These are phyloP conservation scores for Ophiostoma piceae DNA, from an alignment of 2,329 filamentous ascomycete species.

Conservation along the genomic window DNA sequence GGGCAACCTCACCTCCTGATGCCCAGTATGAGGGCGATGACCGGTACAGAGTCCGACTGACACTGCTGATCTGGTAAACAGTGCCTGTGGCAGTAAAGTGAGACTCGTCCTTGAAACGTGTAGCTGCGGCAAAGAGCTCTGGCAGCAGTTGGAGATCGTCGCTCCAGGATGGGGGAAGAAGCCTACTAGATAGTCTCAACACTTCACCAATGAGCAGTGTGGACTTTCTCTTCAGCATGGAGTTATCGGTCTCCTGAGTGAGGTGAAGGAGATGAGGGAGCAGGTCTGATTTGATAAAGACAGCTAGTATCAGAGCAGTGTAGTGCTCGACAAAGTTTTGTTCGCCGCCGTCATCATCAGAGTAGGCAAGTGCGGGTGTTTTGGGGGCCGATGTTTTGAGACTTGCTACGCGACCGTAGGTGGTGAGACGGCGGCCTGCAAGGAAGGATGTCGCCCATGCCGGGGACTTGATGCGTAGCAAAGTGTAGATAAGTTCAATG, in stretches of 20 bases:
- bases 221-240: slow-evolving; percentile 75
- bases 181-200: slow-evolving; percentile 78
- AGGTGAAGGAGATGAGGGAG: slow-evolving; percentile 57
- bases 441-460: slow-evolving; percentile 95
- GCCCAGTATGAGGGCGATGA: slow-evolving; percentile 54
- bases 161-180: slow-evolving; percentile 78
- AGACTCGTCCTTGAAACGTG: slow-evolving; percentile 63
- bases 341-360: slow-evolving; percentile 63
- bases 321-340: slow-evolving; percentile 93
- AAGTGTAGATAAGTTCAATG: slow-evolving; percentile 75
- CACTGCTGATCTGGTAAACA: slow-evolving; percentile 96
- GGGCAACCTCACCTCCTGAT: slow-evolving; percentile 32
- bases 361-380: slow-evolving; percentile 43
- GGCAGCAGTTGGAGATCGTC: slow-evolving; percentile 81
- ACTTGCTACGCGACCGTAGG: slow-evolving; percentile 89
- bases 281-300: slow-evolving; percentile 77
- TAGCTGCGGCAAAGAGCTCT: slow-evolving; percentile 71
- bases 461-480: slow-evolving; percentile 83
- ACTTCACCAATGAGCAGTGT: slow-evolving; percentile 88
- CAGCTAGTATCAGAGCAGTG: slow-evolving; percentile 77
- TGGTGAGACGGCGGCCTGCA: slow-evolving; percentile 85
- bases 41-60: slow-evolving; percentile 85
- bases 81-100: slow-evolving; percentile 81
- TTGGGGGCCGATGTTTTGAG: slow-evolving; percentile 59
- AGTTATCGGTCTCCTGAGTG: slow-evolving; percentile 62